Base-by-base conservation (phyloP, 1,139 yeast genomes). In the Yamadazyma songkhlaensis region DNA sequence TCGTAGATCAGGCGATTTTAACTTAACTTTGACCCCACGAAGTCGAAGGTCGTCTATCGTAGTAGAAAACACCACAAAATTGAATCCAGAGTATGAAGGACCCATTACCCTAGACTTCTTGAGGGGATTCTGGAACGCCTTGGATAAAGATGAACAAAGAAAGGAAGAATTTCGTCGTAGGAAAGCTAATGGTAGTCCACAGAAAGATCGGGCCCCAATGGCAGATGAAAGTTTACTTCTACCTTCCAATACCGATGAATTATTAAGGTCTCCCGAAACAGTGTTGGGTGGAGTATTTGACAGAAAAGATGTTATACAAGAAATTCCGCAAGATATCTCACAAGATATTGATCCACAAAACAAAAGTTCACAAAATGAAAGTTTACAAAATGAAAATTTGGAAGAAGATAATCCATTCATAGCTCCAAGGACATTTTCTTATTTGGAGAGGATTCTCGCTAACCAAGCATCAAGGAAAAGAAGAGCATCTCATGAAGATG, bases 21-120 rank as follows among this genome's bases (percentile, higher is more conserved):
- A 17, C 6, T 17, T 17, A 17, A 17, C 20, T 17, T 17, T 17
- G 6, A 17, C 20, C 4, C 20, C 20, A 17, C 4, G 20, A 17
- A 17, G 64, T 29, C 46, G 71, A 29, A 46, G 72, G 9, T 62
- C 71, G 1, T 66, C 72, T 0, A 50, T 63, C 28, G 50, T 64
- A 1, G 41, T 54, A 3, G 53, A 56, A 6, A 49, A 43, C 4
- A 41, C 46, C 3, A 68, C 68, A 0, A 47, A 49, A 0, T 66
- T 54, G 37, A 63, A 64, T 28, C 54, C 63, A 0, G 56, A 53
- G 9, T 68, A 68, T 43, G 51, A 55, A 6, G 75, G 74, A 0
- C 67, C 72, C 1, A 55, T 70, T 5, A 67, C 74, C 0, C 50
- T 63, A 6, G 72, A 67, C 32, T 70, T 64, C 36, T 52, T 70